A percentile compares a stretch with the other conserved stretches of the same genome.
phyloP scores from a whole-genome alignment of 108 stramenopile species.

The Thalassiosira profunda region DNA sequence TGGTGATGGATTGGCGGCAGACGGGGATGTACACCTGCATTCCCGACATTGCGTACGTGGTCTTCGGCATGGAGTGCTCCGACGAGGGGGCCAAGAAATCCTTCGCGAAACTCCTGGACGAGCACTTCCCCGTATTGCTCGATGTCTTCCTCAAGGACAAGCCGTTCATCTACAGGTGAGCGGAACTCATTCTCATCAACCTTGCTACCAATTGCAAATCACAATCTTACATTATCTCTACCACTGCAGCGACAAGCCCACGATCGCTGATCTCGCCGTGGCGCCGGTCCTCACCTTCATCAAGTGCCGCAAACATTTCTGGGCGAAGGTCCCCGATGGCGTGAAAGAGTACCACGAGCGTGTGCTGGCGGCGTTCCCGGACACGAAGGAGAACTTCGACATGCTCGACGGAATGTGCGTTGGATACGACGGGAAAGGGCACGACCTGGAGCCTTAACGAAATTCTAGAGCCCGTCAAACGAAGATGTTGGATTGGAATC shows the following conservation, averaged over 20 bases:
- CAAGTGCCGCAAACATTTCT: slow-evolving; percentile 41
- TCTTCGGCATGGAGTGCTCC: slow-evolving; percentile 28
- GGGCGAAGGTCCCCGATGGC: slow-evolving; percentile 22
- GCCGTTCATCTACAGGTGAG: slow-evolving; percentile 43
- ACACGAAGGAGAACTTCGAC: slow-evolving; percentile 24
- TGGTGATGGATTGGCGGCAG: slow-evolving; percentile 43
- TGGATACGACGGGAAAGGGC: slow-evolving; percentile 30
- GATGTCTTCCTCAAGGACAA: slow-evolving; percentile 42
- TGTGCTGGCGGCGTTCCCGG: slow-evolving; percentile 36
- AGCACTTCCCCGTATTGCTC: slow-evolving; percentile 31
- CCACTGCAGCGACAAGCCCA: slow-evolving; percentile 50
- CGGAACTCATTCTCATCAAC: too few species aligned
- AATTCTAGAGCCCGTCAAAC: too few species aligned
- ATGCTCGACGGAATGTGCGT: slow-evolving; percentile 24
- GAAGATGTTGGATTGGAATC: too few species aligned
- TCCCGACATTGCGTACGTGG: slow-evolving; percentile 35
- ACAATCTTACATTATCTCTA: too few species aligned
- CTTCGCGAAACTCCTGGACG: slow-evolving; percentile 25
- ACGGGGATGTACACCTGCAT: slow-evolving; percentile 28
- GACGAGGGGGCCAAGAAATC: slow-evolving; percentile 39
- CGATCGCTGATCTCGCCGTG: slow-evolving; percentile 50
- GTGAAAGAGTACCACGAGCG: slow-evolving; percentile 40
- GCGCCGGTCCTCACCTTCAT: slow-evolving; percentile 36
- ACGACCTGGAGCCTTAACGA: slow-evolving; percentile 38
- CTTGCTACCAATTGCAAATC: too few species aligned